Evolutionary conservation across 2,329 filamentous ascomycete genomes (phyloP).

Genomic region (Penicillium sp.): DNA sequence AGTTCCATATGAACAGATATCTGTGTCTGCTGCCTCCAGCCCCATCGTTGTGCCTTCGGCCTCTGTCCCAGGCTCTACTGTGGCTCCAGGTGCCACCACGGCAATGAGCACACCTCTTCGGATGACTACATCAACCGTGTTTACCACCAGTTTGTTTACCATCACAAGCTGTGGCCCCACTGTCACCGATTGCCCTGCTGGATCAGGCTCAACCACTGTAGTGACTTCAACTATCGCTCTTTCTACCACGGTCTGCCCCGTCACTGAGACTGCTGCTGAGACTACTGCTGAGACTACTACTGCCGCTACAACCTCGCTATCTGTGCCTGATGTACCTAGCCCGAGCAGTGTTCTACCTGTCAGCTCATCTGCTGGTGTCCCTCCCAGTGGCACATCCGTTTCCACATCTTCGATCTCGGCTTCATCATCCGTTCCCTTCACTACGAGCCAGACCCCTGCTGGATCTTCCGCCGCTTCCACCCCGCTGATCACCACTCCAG

Average conservation of each 20-base stretch:
- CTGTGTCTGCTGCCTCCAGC: slow-evolving; percentile 19
- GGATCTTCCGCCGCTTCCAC: background rate
- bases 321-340: background rate
- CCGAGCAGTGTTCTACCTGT: background rate
- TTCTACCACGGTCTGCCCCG: slow-evolving; percentile 53
- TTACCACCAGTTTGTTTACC: slow-evolving; percentile 31
- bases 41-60: slow-evolving; percentile 12
- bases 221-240: slow-evolving; percentile 50
- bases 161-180: slow-evolving; percentile 36
- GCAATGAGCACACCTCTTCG: slow-evolving; percentile 14
- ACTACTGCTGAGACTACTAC: slow-evolving; percentile 16
- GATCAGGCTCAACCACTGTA: slow-evolving; percentile 37
- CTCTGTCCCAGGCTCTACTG: slow-evolving; percentile 6
- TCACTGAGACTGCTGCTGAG: slow-evolving; percentile 24
- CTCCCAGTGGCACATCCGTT: background rate
- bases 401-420: background rate
- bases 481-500: background rate
- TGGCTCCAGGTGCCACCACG: slow-evolving; percentile 7
- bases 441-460: background rate
- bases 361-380: background rate
- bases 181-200: slow-evolving; percentile 45
- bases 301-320: background rate
- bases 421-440: background rate
- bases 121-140: slow-evolving; percentile 33
- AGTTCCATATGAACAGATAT: slow-evolving; percentile 7